Base-by-base conservation (phyloP, 371 early-diverging fungal species). In the Batrachochytrium dendrobatidis region DNA sequence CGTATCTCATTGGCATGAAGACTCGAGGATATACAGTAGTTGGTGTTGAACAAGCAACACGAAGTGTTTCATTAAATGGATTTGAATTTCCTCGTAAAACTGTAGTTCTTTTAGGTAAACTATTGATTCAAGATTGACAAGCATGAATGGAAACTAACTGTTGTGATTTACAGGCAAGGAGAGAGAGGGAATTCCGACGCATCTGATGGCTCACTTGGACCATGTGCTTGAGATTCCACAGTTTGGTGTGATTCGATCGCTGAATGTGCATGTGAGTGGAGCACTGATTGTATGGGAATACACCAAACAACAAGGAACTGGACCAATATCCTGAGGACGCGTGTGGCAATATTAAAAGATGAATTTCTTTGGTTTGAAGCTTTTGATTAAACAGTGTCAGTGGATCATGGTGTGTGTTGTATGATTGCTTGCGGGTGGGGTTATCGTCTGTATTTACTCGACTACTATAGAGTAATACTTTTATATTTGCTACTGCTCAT, bases 261-360 rank as follows among this genome's bases (percentile, higher is more conserved):
- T 85, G 51, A 85, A 85, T 57, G 86, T 85, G 0, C 84, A 85
- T 64, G 86, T 85, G 28, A 77, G 76, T 56, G 84, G 80, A 45
- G 73, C 83, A 7, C 71, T 85, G 52, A 74, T 80, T 39, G 65
- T 83, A 35, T 83, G 80, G 63, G 81, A 81, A 61, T 83, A 76
- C 56, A 73, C 79, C n/a, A 82, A 81, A 29, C 71, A 71, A 26
- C 58, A 29, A 10, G 34, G 24, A 35, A 44, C 24, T 25, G 24
- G 12, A 8, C 25, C 49, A 48, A 29, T 39, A n/a, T n/a, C n/a
- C n/a, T n/a, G n/a, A n/a, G n/a, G n/a, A n/a, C n/a, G n/a, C n/a
- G n/a, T n/a, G n/a, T n/a, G n/a, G n/a, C n/a, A n/a, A n/a, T n/a
- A n/a, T n/a, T n/a, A n/a, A n/a, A n/a, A n/a, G n/a, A n/a, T n/a